phyloP scores from a whole-genome alignment of 352 stramenopile species.

The Aphanomyces euteiches region DNA sequence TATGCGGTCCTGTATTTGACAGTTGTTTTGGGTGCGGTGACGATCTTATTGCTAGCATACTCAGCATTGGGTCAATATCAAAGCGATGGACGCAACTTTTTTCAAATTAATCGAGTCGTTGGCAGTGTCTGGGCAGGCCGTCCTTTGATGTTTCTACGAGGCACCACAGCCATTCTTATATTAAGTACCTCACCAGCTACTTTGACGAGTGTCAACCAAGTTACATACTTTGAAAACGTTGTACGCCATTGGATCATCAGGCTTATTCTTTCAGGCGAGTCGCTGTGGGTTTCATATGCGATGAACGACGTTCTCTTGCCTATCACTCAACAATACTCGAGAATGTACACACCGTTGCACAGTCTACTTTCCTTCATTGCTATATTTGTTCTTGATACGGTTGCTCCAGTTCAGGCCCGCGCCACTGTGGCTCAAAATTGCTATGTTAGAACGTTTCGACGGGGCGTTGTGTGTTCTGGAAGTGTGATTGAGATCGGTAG shows the following conservation, averaged over 20 bases:
- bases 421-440: not conserved
- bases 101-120: slow-evolving; percentile 21
- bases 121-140: slow-evolving; percentile 15
- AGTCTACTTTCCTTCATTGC: not conserved
- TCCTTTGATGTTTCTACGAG: slow-evolving; percentile 12
- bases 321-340: not conserved
- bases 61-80: not conserved
- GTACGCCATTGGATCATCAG: not conserved
- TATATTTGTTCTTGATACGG: not conserved
- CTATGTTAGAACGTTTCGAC: not conserved
- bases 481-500: slow-evolving; percentile 18
- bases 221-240: not conserved
- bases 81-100: not conserved
- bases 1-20: slow-evolving; percentile 16
- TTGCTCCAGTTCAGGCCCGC: not conserved
- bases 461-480: not conserved
- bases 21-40: slow-evolving; percentile 1
- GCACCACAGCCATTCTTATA: not conserved
- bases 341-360: not conserved
- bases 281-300: slow-evolving; percentile 14
- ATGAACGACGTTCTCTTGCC: slow-evolving; percentile 1
- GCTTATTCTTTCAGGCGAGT: slow-evolving; percentile 3
- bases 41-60: not conserved
- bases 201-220: not conserved
- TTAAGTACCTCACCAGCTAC: not conserved